Percentiles rank a stretch among this genome's conserved stretches.
Evolutionary conservation across 1,284 basidiomycete species (phyloP).

Genomic region (Termitomyces sp.): DNA sequence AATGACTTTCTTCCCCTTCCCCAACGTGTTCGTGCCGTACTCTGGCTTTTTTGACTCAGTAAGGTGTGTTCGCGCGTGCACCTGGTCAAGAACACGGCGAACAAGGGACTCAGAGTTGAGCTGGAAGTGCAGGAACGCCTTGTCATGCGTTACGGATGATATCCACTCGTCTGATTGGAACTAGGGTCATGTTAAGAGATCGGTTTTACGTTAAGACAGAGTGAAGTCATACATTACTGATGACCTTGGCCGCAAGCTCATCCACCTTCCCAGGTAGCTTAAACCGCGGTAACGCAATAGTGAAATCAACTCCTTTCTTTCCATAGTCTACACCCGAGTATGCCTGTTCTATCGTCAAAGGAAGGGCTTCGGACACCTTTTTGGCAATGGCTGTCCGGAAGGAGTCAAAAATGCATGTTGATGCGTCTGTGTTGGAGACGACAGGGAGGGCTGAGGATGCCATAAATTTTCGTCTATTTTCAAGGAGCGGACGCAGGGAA

Average conservation of each 20-base stretch:
- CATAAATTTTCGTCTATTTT: conserved; percentile 16
- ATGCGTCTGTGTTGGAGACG: conserved; percentile 67
- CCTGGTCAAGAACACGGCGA: conserved; percentile 75
- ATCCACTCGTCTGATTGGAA: conserved; percentile 69
- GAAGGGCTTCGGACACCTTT: conserved; percentile 67
- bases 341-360: conserved; percentile 68
- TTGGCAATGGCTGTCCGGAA: conserved; percentile 86
- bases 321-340: conserved; percentile 86
- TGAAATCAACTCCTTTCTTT: conserved; percentile 91
- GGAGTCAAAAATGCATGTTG: conserved; percentile 71
- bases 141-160: conserved; percentile 61
- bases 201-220: background rate
- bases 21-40: conserved; percentile 75
- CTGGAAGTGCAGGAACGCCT: conserved; percentile 82
- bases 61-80: conserved; percentile 70
- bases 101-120: conserved; percentile 70
- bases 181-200: conserved; percentile 28
- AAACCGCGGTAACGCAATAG: conserved; percentile 89
- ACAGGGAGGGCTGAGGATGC: conserved; percentile 37
- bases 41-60: conserved; percentile 48
- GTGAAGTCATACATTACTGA: conserved; percentile 56
- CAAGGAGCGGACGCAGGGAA: conserved; percentile 8
- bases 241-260: conserved; percentile 72
- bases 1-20: conserved; percentile 75
- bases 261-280: conserved; percentile 82